Base-by-base conservation (phyloP, 108 stramenopile species). In the Pinguiococcus pyrenoidosus region DNA sequence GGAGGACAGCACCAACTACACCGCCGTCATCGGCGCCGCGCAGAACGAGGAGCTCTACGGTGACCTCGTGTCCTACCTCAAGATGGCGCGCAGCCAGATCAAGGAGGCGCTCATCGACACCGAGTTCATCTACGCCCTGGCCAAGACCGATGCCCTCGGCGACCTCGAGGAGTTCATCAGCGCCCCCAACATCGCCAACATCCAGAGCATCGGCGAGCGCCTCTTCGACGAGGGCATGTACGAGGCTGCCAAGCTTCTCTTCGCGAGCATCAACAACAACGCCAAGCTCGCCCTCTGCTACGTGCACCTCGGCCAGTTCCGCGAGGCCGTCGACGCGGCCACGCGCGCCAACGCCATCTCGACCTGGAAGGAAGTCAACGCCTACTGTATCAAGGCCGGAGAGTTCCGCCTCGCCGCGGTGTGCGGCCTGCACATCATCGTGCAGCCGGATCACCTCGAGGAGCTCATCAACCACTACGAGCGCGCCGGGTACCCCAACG, bases 241-340 rank as follows among this genome's bases (percentile, higher is more conserved):
- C 73, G 71, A 89, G 46, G 94, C 98, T 9, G 89, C 95, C 22
- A 93, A 93, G 74, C 66, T 96, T 25, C 68, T 99, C 27, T 99
- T 84, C 79, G 81, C 75, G 49, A 88, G 74, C 52, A 93, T 92
- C 80, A 89, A 92, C 85, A 99, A 99, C 82, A 99, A 99, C 72
- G 93, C 98, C 37, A 95, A 94, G 82, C 82, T 99, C 42, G 98
- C 98, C 25, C 78, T 93, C 27, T 93, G 92, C 74, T 85, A 87
- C 63, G 86, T 99, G 50, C 83, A 95, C 50, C 75, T 99, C 49
- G 88, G 83, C 23, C 87, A 89, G 62, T 96, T 81, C 87, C 62
- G 92, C 46, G 98, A 99, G 45, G 98, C 98, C 32, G 98, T 99
- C 53, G 85, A 91, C 32, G 93, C 98, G 1, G 98, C 98, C 4